phyloP scores from a whole-genome alignment of 2,329 filamentous ascomycete species.

The Biscogniauxia marginata region DNA sequence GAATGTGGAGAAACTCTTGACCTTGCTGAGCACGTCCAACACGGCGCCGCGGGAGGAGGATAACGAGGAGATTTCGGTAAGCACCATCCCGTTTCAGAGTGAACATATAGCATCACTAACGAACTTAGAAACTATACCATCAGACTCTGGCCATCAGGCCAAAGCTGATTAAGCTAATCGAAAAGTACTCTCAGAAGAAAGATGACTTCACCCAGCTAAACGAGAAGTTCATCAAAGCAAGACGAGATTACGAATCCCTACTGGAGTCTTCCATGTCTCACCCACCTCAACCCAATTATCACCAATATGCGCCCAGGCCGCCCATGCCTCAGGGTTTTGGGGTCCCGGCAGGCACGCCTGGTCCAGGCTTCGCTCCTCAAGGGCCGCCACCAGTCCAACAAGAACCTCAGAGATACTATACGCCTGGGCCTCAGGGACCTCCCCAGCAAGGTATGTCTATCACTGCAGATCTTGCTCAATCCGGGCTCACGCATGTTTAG shows the following conservation, averaged over 20 bases:
- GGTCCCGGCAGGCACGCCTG: slow-evolving; percentile 31
- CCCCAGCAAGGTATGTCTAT: slow-evolving; percentile 38
- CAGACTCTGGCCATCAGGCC: slow-evolving; percentile 91
- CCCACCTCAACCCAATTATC: slow-evolving; percentile 76
- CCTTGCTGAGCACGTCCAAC: slow-evolving; percentile 84
- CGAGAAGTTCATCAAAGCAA: slow-evolving; percentile 98
- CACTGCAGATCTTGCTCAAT: slow-evolving; percentile 9
- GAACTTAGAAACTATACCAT: slow-evolving; percentile 71
- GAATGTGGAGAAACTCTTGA: slow-evolving; percentile 70
- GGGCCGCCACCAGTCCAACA: slow-evolving; percentile 46
- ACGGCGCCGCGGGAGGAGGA: slow-evolving; percentile 80
- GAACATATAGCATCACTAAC: slow-evolving; percentile 32
- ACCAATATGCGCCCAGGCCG: slow-evolving; percentile 61
- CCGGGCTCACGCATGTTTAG: slow-evolving; percentile 32
- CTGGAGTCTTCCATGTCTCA: slow-evolving; percentile 96
- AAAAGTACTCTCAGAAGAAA: slow-evolving; percentile 99
- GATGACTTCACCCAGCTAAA: slow-evolving; percentile 98
- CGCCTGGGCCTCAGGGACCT: slow-evolving; percentile 51
- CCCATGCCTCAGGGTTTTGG: slow-evolving; percentile 47
- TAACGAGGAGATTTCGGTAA: slow-evolving; percentile 91
- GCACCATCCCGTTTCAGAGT: slow-evolving; percentile 22
- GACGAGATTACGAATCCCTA: slow-evolving; percentile 93
- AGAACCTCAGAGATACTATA: slow-evolving; percentile 69
- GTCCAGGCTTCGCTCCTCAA: slow-evolving; percentile 40
- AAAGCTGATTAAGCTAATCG: slow-evolving; percentile 96